These are phyloP conservation scores for Starmerella sp. DNA, from an alignment of 805 yeast genomes.

Conservation along the genomic window DNA sequence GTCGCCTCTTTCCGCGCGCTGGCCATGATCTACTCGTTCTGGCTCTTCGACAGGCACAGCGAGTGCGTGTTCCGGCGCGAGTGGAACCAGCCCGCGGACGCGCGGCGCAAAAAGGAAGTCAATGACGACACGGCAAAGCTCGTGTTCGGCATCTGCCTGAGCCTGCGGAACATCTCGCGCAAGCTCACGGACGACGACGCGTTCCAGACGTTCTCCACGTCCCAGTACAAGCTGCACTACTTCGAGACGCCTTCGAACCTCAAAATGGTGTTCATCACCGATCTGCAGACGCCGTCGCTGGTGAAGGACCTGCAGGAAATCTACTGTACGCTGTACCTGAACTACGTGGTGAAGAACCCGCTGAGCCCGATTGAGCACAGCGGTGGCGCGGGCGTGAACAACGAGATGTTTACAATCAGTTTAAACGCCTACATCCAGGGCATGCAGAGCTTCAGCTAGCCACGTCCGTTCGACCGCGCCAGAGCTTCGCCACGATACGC, in stretches of 20 bases:
- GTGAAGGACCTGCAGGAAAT: slow-evolving; percentile 46
- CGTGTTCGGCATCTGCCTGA: slow-evolving; percentile 73
- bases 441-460: slow-evolving; percentile 23
- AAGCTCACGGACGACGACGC: slow-evolving; percentile 34
- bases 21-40: slow-evolving; percentile 55
- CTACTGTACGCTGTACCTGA: slow-evolving; percentile 48
- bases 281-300: slow-evolving; percentile 45
- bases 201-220: slow-evolving; percentile 38
- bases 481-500: not conserved
- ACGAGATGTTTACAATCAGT: slow-evolving; percentile 43
- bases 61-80: slow-evolving; percentile 75
- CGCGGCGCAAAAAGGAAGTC: not conserved
- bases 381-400: slow-evolving; percentile 36
- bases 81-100: slow-evolving; percentile 37
- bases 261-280: slow-evolving; percentile 65
- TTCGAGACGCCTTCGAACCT: slow-evolving; percentile 70
- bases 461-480: not conserved
- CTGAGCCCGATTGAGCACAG: slow-evolving; percentile 20
- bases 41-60: slow-evolving; percentile 88
- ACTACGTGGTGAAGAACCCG: slow-evolving; percentile 48
- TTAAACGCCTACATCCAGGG: slow-evolving; percentile 41
- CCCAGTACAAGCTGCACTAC: slow-evolving; percentile 67
- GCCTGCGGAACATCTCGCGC: slow-evolving; percentile 64
- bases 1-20: not conserved
- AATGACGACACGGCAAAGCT: slow-evolving; percentile 62